These are phyloP conservation scores for Fusarium transvaalense DNA, from an alignment of 2,329 filamentous ascomycete genomes.

Conservation along the genomic window DNA sequence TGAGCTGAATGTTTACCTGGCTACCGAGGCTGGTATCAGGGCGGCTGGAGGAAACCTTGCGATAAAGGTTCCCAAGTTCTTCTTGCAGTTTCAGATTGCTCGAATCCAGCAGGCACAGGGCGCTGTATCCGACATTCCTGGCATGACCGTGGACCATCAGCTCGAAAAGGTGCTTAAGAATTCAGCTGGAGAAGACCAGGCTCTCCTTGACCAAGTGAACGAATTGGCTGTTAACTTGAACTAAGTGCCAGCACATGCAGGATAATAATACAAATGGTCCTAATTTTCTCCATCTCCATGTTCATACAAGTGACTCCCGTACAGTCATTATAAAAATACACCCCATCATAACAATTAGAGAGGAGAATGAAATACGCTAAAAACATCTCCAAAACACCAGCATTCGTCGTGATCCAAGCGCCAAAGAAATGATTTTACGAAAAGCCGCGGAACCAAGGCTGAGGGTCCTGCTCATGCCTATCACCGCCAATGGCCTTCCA, in stretches of 20 bases:
- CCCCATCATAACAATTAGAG: constrained; percentile 41
- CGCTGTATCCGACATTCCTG: constrained; percentile 63
- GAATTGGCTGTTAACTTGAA: constrained; percentile 50
- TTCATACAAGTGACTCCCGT: constrained; percentile 43
- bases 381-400: constrained; percentile 24
- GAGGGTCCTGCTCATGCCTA: constrained; percentile 63
- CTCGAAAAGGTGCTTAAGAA: constrained; percentile 70
- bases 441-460: constrained; percentile 51
- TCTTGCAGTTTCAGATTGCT: constrained; percentile 69
- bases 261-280: constrained; percentile 42
- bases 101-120: constrained; percentile 71
- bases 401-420: constrained; percentile 26
- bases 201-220: constrained; percentile 66
- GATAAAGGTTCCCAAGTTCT: constrained; percentile 74
- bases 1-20: constrained; percentile 67
- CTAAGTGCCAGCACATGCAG: constrained; percentile 20
- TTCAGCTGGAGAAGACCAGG: constrained; percentile 61
- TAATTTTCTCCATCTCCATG: constrained; percentile 10
- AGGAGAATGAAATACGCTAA: constrained; percentile 43
- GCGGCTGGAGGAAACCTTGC: constrained; percentile 65
- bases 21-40: constrained; percentile 70
- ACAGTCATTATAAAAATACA: constrained; percentile 51
- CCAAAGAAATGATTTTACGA: constrained; percentile 33
- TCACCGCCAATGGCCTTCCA: constrained; percentile 85
- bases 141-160: constrained; percentile 67